Evolutionary conservation across 2,329 filamentous ascomycete genomes (phyloP), one percentile per base, ranked within the genome.

Genomic region (Colletotrichum sp.): DNA sequence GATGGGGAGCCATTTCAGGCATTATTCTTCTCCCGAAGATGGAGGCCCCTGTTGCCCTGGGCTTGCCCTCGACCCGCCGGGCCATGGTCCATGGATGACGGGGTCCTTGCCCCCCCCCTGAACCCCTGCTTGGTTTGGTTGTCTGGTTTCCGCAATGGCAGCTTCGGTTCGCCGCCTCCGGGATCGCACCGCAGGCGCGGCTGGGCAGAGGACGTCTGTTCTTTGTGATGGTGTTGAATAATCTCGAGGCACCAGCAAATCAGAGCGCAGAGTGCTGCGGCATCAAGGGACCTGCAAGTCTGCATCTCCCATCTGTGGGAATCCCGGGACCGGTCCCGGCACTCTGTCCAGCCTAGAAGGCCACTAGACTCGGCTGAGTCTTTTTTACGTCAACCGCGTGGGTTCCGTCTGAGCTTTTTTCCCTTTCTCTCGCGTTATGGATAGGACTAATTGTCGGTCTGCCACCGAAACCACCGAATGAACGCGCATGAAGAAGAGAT

Each of bases 321-420:
- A 74, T n/a, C 70, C 64, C 70, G 64, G 44, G 74, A 71, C 74
- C 74, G 74, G 74, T 76, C 74, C 70, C 74, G 60, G 70, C 74
- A 76, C 24, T 69, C 70, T 76, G 71, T 76, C 64, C 71, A 74
- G 57, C 59, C 65, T 65, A 69, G 69, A 62, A 32, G 59, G 30
- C 59, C 59, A 52, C 59, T 32, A 62, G 59, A 55, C 64, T 74
- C 68, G 44, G 36, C 59, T 75, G 73, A 73, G 64, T 69, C 64
- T 65, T 73, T 69, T 76, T 76, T 74, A 74, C 74, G 74, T 74
- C 74, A 76, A 76, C 65, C 64, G 70, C 74, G 59, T 76, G 70
- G 70, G 59, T 69, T 75, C 65, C 65, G 18, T 62, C 74, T 34
- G 70, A 74, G 74, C 32, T 44, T 28, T 65, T 69, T 76, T 59